These are phyloP conservation scores for Talaromyces albobiverticillius DNA, from an alignment of 2,329 filamentous ascomycete genomes.

Conservation along the genomic window DNA sequence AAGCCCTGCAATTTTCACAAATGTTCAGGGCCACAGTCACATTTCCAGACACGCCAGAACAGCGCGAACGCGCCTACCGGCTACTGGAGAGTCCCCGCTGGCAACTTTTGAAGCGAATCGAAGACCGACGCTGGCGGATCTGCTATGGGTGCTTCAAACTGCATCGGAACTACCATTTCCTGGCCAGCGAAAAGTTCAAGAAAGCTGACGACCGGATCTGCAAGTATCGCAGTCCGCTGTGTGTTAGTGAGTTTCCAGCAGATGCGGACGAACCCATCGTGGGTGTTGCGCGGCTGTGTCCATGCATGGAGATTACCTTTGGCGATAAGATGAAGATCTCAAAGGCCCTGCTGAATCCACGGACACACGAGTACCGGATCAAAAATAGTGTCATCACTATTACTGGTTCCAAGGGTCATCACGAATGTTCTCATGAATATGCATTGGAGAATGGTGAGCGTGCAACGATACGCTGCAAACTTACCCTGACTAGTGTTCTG, in stretches of 20 bases:
- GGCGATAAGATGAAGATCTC: background rate
- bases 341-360: background rate
- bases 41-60: background rate
- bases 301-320: slow-evolving; percentile 7
- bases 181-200: background rate
- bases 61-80: background rate
- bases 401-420: background rate
- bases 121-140: slow-evolving; percentile 2
- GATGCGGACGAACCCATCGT: background rate
- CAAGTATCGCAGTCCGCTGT: no score
- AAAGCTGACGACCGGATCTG: no score
- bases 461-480: background rate
- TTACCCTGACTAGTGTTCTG: background rate
- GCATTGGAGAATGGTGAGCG: rapidly evolving
- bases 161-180: background rate
- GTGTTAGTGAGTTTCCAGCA: background rate
- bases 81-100: background rate
- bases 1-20: background rate
- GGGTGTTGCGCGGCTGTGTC: slow-evolving; percentile 3
- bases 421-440: background rate
- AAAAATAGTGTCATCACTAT: background rate
- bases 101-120: background rate
- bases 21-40: background rate
- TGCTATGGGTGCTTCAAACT: slow-evolving; percentile 5
- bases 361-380: background rate